A percentile compares a stretch with the other conserved stretches of the same genome.
phyloP scores from a whole-genome alignment of 1,284 basidiomycete genomes.

The Trametes sp. region DNA sequence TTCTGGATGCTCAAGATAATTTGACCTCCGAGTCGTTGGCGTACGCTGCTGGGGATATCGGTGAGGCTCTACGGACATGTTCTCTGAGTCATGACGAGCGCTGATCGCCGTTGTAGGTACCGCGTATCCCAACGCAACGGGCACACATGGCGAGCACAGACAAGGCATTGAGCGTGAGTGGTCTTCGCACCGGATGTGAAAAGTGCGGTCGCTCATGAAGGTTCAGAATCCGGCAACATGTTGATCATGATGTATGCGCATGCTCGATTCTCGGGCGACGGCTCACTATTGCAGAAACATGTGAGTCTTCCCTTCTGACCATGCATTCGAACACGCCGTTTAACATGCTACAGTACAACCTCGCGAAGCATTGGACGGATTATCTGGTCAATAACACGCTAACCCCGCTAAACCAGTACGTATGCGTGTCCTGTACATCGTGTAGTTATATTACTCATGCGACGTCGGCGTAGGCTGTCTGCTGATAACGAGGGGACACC shows the following conservation, averaged over 20 bases:
- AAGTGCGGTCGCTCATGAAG: background rate
- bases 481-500: conserved; percentile 54
- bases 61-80: conserved; percentile 36
- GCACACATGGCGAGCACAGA: background rate
- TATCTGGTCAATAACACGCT: conserved; percentile 70
- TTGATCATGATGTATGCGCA: conserved; percentile 75
- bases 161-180: conserved; percentile 3
- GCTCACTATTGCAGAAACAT: conserved; percentile 57
- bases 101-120: background rate
- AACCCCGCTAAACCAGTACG: conserved; percentile 58
- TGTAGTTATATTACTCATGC: background rate
- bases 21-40: conserved; percentile 31
- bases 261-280: conserved; percentile 64
- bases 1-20: conserved; percentile 40
- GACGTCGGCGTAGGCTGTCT: conserved; percentile 62
- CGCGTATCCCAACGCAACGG: conserved; percentile 10
- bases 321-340: background rate
- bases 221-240: conserved; percentile 72
- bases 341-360: background rate
- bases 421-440: background rate
- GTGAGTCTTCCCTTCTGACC: conserved; percentile 42
- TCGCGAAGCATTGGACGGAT: conserved; percentile 66
- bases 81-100: background rate
- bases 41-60: conserved; percentile 52
- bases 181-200: too few species aligned